Base-by-base conservation (phyloP, 306 rosid genomes). In the Vigna reflexopilosa region DNA sequence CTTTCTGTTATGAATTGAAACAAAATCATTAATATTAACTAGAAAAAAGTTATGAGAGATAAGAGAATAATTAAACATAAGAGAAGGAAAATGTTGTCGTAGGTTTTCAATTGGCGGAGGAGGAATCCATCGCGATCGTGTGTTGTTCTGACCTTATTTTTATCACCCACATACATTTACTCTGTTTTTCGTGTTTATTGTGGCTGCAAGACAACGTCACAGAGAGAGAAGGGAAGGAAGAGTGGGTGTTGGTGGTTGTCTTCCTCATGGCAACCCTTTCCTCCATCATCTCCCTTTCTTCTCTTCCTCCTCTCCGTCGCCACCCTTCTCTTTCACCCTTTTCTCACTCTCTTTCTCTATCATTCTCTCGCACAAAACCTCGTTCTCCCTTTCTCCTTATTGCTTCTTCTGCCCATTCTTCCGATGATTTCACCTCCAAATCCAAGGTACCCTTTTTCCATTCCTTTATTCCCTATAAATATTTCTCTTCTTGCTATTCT, bases 251-350 rank as follows among this genome's bases (percentile, higher is more conserved):
- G 86, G 82, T 24, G 57, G 82, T 79, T 73, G 76, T 52, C 80
- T 5, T 67, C 17, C 34, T 45, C 73, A 91, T 94, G 98, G 94
- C 98, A 81, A 78, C 94, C 91, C 86, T 88, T 81, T 75, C 90
- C 81, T 89, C 94, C 80, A 81, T 83, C 79, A 68, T 86, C 89
- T 84, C 81, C 89, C 82, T 79, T 70, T 78, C 76, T 36, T 89
- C 88, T 79, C 86, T 76, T 78, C 73, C 82, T 82, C 83, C 44
- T 62, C 82, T 56, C 76, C 90, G 57, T 80, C 93, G 34, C 51
- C 49, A 57, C 63, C 83, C 58, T 36, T 56, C 55, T 1, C 45
- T 40, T n/a, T 12, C 74, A 1, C 82, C 77, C 70, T 54, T 42
- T 63, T 76, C 30, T 9, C 70, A 48, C 2, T 75, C 84, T 0